Percentiles rank a stretch among this genome's conserved stretches.
Evolutionary conservation across 225 moss, liverwort and hornwort genomes (phyloP).

Genomic region (Pseudisothecium myosuroides): DNA sequence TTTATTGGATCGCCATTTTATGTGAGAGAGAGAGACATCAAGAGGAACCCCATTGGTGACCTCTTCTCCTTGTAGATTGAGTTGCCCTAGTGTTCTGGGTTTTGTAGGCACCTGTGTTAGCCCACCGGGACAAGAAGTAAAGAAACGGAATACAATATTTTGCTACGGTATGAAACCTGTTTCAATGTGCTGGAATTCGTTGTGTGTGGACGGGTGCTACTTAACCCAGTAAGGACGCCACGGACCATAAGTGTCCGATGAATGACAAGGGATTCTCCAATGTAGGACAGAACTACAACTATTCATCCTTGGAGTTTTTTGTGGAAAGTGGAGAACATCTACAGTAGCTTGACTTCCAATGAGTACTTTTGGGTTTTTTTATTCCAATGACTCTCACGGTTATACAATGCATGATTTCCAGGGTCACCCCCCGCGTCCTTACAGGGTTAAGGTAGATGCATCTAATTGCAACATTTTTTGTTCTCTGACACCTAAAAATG

Average conservation of each 20-base stretch:
- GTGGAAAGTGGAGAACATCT: too few relatives aligned
- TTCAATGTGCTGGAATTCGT: background rate
- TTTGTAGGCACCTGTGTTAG: slow-evolving; percentile 28
- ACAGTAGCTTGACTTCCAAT: too few relatives aligned
- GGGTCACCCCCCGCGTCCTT: too few relatives aligned
- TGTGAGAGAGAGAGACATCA: slow-evolving; percentile 11
- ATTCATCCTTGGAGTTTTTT: too few relatives aligned
- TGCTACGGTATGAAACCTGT: background rate
- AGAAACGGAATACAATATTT: slow-evolving; percentile 15
- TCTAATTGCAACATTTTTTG: background rate
- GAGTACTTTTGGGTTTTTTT: too few relatives aligned
- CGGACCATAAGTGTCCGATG: too few relatives aligned
- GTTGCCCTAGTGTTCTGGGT: slow-evolving; percentile 30
- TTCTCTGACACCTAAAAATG: background rate
- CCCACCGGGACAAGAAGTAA: slow-evolving; percentile 20
- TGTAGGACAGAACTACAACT: too few relatives aligned
- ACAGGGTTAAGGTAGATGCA: background rate
- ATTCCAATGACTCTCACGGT: too few relatives aligned
- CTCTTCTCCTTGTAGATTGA: slow-evolving; percentile 47
- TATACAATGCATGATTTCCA: too few relatives aligned
- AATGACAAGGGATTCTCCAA: too few relatives aligned
- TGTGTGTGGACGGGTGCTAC: background rate
- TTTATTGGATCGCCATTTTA: slow-evolving; percentile 22
- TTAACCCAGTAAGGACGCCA: too few relatives aligned
- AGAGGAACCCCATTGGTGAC: slow-evolving; percentile 38